Conservation (phyloP, 352 stramenopile species). For the Phytopythium chamaehyphon region DNA sequence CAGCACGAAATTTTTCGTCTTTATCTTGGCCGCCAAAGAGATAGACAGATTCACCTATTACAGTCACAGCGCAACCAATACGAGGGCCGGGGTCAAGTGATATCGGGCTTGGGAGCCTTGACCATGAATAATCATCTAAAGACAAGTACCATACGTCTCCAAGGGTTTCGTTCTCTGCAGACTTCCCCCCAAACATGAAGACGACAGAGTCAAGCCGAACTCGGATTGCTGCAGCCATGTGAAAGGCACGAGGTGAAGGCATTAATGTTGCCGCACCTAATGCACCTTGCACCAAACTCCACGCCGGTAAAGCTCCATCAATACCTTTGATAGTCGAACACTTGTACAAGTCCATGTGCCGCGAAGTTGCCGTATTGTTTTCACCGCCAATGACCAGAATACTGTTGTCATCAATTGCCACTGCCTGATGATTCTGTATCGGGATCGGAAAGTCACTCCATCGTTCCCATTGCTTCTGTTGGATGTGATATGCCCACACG, state of each 20-base stretch:
- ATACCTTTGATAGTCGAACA: conserved; percentile 48
- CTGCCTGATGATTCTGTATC: conserved; percentile 74
- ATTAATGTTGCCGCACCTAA: conserved; percentile 62
- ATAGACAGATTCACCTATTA: conserved; percentile 82
- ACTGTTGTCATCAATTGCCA: conserved; percentile 63
- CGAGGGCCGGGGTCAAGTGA: conserved; percentile 73
- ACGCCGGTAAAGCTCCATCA: conserved; percentile 67
- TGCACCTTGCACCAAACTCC: conserved; percentile 69
- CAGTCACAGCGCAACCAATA: conserved; percentile 55
- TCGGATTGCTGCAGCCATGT: conserved; percentile 58
- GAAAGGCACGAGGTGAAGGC: conserved; percentile 59
- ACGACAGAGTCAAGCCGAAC: conserved; percentile 76
- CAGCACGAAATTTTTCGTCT: conserved; percentile 69
- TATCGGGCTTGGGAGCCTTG: conserved; percentile 59
- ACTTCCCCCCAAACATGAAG: conserved; percentile 81
- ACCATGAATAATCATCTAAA: conserved; percentile 80
- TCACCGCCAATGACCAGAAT: conserved; percentile 84
- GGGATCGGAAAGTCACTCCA: conserved; percentile 82
- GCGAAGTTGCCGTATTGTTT: conserved; percentile 55
- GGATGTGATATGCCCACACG: conserved; percentile 65
- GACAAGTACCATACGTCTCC: conserved; percentile 83
- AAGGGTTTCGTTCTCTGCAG: conserved; percentile 62
- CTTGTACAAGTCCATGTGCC: conserved; percentile 86
- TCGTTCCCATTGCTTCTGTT: conserved; percentile 55
- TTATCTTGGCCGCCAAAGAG: conserved; percentile 80